Evolutionary conservation across 345 rosid species (phyloP).

Genomic region (Brassica juncea): DNA sequence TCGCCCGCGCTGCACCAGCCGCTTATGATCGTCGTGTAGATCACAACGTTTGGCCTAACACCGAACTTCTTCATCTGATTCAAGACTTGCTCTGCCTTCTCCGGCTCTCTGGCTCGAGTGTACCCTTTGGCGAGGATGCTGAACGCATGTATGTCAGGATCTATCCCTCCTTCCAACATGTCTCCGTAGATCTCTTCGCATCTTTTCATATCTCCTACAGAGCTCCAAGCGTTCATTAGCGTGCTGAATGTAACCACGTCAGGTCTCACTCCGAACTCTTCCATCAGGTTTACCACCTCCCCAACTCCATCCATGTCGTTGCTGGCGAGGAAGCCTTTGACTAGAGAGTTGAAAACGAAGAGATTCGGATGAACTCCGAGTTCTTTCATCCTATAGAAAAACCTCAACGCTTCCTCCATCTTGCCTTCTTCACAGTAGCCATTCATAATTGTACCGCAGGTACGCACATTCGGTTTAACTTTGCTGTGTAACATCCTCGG

Average conservation of each 20-base stretch:
- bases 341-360: constrained; percentile 73
- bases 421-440: constrained; percentile 90
- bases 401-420: constrained; percentile 73
- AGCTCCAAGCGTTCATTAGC: constrained; percentile 91
- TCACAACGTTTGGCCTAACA: constrained; percentile 76
- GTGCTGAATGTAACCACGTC: constrained; percentile 91
- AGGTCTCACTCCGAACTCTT: constrained; percentile 65
- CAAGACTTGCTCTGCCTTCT: constrained; percentile 66
- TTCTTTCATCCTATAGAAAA: constrained; percentile 74
- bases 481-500: constrained; percentile 63
- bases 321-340: constrained; percentile 74
- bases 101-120: constrained; percentile 69
- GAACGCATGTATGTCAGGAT: constrained; percentile 71
- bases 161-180: constrained; percentile 73
- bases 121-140: constrained; percentile 91
- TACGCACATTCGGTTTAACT: constrained; percentile 74
- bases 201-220: constrained; percentile 78
- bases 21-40: constrained; percentile 76
- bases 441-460: constrained; percentile 72
- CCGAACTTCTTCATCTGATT: constrained; percentile 56
- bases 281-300: constrained; percentile 74
- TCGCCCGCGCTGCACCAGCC: constrained; percentile 82
- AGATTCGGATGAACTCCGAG: constrained; percentile 86
- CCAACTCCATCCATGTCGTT: constrained; percentile 72
- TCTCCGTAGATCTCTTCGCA: constrained; percentile 80